A percentile compares a stretch with the other conserved stretches of the same genome.
Conservation (phyloP, 805 yeast genomes). For the Wickerhamiella shivajii region DNA sequence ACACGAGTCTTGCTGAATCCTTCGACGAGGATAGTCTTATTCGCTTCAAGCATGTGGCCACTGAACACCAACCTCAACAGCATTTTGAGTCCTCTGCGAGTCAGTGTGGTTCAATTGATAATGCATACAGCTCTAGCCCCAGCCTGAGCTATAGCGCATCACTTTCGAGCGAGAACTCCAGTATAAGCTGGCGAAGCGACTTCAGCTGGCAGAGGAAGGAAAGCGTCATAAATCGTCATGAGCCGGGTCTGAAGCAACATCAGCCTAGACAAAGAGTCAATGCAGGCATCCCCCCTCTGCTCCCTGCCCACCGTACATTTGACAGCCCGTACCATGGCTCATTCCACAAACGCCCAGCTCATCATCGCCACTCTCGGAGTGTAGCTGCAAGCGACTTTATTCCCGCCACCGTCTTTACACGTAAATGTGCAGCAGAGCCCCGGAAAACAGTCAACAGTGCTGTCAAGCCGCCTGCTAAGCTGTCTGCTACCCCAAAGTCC, state of each 20-base stretch:
- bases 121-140: conserved; percentile 2
- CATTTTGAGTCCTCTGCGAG: too few relatives aligned
- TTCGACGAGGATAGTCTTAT: too few relatives aligned
- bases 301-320: conserved; percentile 9
- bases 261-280: conserved; percentile 2
- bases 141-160: conserved; percentile 5
- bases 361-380: conserved; percentile 1
- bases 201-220: too few relatives aligned
- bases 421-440: conserved; percentile 1
- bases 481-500: neutral
- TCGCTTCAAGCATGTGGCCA: too few relatives aligned
- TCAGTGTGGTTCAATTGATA: too few relatives aligned
- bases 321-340: conserved; percentile 6
- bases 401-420: conserved; percentile 6
- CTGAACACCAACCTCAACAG: too few relatives aligned
- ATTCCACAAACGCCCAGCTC: conserved; percentile 1
- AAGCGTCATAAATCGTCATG: too few relatives aligned
- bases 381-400: conserved; percentile 5
- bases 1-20: too few relatives aligned
- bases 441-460: neutral
- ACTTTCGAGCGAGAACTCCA: conserved; percentile 6
- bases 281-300: conserved; percentile 8
- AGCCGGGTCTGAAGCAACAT: neutral
- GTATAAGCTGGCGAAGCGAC: too few relatives aligned
- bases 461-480: neutral